Percentiles rank a stretch among this genome's conserved stretches.
Evolutionary conservation across 1,284 basidiomycete species (phyloP).

Genomic region (Pseudozyma flocculosa): DNA sequence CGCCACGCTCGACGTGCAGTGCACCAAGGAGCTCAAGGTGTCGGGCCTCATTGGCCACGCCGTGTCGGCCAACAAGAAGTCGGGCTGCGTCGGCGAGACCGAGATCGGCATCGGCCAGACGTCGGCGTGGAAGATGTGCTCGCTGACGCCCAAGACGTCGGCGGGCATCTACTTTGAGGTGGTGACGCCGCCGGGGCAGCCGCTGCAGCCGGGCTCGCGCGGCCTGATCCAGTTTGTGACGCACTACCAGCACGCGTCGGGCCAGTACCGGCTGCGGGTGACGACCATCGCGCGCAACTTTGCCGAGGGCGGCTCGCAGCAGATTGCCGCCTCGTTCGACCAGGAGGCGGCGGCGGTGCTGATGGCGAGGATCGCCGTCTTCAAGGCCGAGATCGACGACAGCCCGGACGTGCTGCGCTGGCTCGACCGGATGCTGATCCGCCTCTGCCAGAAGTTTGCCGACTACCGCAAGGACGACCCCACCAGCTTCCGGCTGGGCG

Average conservation of each 20-base stretch:
- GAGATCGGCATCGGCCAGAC: slow-evolving; percentile 99
- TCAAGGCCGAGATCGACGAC: slow-evolving; percentile 99
- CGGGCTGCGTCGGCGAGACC: slow-evolving; percentile 93
- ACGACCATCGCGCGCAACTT: slow-evolving; percentile 97
- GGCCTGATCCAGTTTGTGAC: slow-evolving; percentile 98
- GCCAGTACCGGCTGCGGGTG: slow-evolving; percentile 88
- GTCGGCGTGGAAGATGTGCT: slow-evolving; percentile 98
- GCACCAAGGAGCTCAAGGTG: slow-evolving; percentile 97
- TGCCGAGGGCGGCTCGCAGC: slow-evolving; percentile 91
- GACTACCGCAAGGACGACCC: slow-evolving; percentile 99
- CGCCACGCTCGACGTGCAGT: slow-evolving; percentile 96
- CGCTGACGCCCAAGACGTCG: slow-evolving; percentile 82
- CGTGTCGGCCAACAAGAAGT: slow-evolving; percentile 95
- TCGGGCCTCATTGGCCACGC: slow-evolving; percentile 97
- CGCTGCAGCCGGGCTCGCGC: slow-evolving; percentile 83
- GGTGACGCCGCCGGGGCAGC: slow-evolving; percentile 95
- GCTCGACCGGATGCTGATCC: slow-evolving; percentile 98
- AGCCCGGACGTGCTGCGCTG: slow-evolving; percentile 94
- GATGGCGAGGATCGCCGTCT: slow-evolving; percentile 98
- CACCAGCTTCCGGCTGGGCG: slow-evolving; percentile 83
- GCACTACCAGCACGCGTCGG: slow-evolving; percentile 96
- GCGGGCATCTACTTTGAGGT: slow-evolving; percentile 97
- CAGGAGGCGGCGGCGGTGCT: slow-evolving; percentile 97
- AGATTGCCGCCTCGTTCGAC: slow-evolving; percentile 91
- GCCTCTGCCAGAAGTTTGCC: slow-evolving; percentile 98